phyloP scores from a whole-genome alignment of 176 grass and related monocot species.

The Eleusine coracana region DNA sequence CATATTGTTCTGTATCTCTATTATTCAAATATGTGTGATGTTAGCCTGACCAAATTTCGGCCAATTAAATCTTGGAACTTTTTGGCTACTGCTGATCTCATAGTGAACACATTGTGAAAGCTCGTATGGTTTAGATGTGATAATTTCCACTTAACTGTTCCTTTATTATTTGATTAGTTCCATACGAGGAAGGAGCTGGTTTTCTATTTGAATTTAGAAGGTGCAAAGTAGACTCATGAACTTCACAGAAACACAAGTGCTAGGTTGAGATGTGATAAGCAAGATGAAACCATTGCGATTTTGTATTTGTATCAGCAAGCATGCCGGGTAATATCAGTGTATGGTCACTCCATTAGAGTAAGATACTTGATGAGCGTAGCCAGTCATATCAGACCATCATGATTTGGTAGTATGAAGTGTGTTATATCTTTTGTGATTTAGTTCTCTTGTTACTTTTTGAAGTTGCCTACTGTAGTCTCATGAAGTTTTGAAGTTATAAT shows the following conservation, averaged over 20 bases:
- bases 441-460: not conserved
- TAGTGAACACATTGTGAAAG: not conserved
- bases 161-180: not conserved
- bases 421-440: not conserved
- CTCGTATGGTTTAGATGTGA: not conserved
- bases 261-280: not conserved
- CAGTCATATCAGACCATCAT: not conserved
- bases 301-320: not conserved
- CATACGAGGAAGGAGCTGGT: not conserved
- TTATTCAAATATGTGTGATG: not conserved
- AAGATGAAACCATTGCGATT: not conserved
- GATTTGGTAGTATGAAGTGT: not conserved
- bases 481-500: not conserved
- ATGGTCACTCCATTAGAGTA: not conserved
- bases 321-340: not conserved
- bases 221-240: not conserved
- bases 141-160: not conserved
- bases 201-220: conserved; percentile 5
- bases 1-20: not conserved
- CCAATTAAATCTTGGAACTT: not conserved
- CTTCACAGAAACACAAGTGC: not conserved
- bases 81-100: not conserved
- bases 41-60: not conserved
- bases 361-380: not conserved
- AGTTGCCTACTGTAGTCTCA: not conserved